A percentile compares a stretch with the other conserved stretches of the same genome.
These are phyloP conservation scores for Euphrasia arctica DNA, from an alignment of 305 asterid species.

Conservation along the genomic window DNA sequence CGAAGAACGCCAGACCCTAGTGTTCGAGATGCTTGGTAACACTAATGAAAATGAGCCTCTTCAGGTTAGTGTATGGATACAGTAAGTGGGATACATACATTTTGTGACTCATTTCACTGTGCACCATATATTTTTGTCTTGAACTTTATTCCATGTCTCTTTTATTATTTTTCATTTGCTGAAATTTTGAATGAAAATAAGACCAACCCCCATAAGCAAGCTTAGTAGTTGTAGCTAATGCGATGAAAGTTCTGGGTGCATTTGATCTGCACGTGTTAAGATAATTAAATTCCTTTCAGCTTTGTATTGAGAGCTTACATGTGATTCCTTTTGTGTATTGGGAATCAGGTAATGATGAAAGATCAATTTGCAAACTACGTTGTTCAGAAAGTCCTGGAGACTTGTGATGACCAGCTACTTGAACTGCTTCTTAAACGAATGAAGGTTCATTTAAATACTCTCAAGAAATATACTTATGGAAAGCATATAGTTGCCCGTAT, in stretches of 20 bases:
- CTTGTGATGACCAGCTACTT: conserved; percentile 63
- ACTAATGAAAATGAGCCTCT: conserved; percentile 74
- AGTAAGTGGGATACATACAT: too few relatives aligned
- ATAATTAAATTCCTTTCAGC: background rate
- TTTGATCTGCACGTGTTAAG: background rate
- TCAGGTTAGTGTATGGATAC: conserved; percentile 35
- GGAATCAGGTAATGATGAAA: conserved; percentile 65
- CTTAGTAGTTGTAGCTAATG: too few relatives aligned
- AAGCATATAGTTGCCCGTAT: conserved; percentile 72
- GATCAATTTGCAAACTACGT: conserved; percentile 68
- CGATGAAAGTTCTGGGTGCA: background rate
- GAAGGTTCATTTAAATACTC: conserved; percentile 62
- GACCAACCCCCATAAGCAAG: too few relatives aligned
- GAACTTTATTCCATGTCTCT: too few relatives aligned
- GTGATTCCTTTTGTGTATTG: conserved; percentile 12
- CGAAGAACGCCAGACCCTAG: conserved; percentile 49
- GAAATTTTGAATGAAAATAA: too few relatives aligned
- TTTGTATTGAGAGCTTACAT: background rate
- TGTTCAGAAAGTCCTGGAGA: conserved; percentile 66
- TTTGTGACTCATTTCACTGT: too few relatives aligned
- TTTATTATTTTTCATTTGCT: too few relatives aligned
- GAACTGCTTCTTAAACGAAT: conserved; percentile 57
- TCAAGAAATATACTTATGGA: conserved; percentile 65
- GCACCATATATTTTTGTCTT: too few relatives aligned
- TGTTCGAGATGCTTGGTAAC: conserved; percentile 66